Base-by-base conservation (phyloP, 495 filamentous ascomycete genomes). In the Lepidopterella palustris region DNA sequence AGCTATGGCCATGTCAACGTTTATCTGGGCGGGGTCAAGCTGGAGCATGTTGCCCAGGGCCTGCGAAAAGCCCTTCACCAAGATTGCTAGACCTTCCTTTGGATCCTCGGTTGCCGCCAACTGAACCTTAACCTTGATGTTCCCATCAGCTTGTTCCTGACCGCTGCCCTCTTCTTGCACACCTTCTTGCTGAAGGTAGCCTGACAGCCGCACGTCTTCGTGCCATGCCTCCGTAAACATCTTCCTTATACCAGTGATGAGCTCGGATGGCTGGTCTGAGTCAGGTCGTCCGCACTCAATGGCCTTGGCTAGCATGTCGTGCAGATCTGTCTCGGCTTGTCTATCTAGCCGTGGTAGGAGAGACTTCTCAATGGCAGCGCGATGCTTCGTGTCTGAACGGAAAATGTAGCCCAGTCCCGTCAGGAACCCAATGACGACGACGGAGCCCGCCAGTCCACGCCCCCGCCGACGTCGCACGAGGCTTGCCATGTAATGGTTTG, bases 401-500 rank as follows among this genome's bases (percentile, higher is more conserved):
- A 6, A 3, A 2, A 42, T 10, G 18, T 42, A 42, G 35, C 35
- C 35, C 3, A 2, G 3, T 15, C 35, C 35, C 3, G 18, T 42
- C 3, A 42, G 13, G 9, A 18, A 3, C 13, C 35, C 35, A 10
- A 42, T 13, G 35, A 42, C 6, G 15, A 15, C 18, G 13, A 18
- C 10, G 13, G 35, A 35, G 31, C 31, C 35, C 13, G 35, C 35
- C 2, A 42, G 10, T 3, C 35, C 35, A 3, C 35, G 35, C 35
- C 18, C 18, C 9, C 35, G 13, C 2, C 71, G 72, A 55, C 74
- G 72, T 6, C 63, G 58, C 0, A 69, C 71, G n/a, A 79, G 64
- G 11, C 71, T 69, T 2, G 74, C 69, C 18, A 69, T 49, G 60
- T 55, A 73, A n/a, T 60, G 55, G 52, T 62, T 69, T 1, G 60